These are phyloP conservation scores for Marsdenia floribunda DNA, from an alignment of 257 asterid genomes.

Conservation along the genomic window DNA sequence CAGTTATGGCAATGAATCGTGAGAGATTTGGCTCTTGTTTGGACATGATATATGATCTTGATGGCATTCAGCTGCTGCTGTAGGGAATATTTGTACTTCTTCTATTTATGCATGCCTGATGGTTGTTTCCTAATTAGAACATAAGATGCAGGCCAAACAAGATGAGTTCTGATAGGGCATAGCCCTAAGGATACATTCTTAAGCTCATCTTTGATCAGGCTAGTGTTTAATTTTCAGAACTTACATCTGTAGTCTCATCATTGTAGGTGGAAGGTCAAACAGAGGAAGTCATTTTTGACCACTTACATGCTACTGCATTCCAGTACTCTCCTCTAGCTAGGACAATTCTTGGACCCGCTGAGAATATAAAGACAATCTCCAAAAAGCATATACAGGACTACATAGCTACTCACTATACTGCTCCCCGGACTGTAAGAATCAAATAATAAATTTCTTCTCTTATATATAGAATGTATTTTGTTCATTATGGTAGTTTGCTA, in stretches of 20 bases:
- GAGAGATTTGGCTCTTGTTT: not conserved
- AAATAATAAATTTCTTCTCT: not conserved
- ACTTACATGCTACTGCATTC: conserved; percentile 87
- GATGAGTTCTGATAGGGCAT: not conserved
- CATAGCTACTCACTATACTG: conserved; percentile 68
- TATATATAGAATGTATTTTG: not conserved
- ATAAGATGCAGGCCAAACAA: not conserved
- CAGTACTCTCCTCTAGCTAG: conserved; percentile 80
- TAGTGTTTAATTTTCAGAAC: not conserved
- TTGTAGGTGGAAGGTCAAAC: conserved; percentile 74
- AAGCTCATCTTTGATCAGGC: not conserved
- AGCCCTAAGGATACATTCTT: not conserved
- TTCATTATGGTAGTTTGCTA: not conserved
- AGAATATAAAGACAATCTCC: conserved; percentile 55
- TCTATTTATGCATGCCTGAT: not conserved
- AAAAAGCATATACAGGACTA: conserved; percentile 48
- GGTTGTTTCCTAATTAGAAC: not conserved
- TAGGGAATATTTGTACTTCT: not conserved
- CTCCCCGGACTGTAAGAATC: conserved; percentile 60
- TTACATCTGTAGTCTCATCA: not conserved
- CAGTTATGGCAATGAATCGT: not conserved
- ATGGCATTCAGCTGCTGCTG: not conserved
- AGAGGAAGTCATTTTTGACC: conserved; percentile 88
- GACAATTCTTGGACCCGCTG: conserved; percentile 87
- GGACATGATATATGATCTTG: not conserved